Evolutionary conservation across 139 green algal species (phyloP), one percentile per base, ranked within the genome.

Genomic region (Pleodorina starrii): DNA sequence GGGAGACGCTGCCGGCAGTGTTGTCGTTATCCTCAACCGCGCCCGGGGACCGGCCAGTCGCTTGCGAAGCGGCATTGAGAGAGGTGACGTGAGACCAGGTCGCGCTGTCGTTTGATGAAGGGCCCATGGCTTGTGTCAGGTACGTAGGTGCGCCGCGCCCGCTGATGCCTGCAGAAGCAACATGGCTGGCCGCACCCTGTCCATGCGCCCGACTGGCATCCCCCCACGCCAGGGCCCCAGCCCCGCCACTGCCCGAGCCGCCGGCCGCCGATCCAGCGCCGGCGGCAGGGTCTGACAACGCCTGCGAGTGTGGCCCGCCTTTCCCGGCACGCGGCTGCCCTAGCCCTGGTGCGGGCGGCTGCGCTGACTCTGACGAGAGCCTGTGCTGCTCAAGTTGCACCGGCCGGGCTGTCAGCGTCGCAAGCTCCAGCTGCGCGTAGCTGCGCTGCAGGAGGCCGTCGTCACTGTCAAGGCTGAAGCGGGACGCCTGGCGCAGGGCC

Each of bases 391-490:
- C 81, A 27, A 89, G 69, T 0, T 36, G 84, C 48, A 89, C 69
- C 2, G 84, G 84, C 25, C 68, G 84, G 0, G 69, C 84, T 1
- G 84, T 82, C 9, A 89, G 71, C 2, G 84, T 21, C 36, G 68
- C 27, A 40, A 82, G 48, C 48, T 82, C 69, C 50, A 89, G 84
- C 17, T 35, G 84, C 25, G 36, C 69, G 71, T 89, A 89, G 69
- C 69, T 83, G 38, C 84, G 84, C 50, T 57, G 48, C 84, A 89
- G 14, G n/a, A 73, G 48, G 21, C 69, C 84, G 27, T 73, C 50
- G 48, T 81, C 84, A 63, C 21, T 51, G 60, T 86, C 80, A n/a
- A 60, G 11, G 40, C 40, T 46, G 59, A 2, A 14, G 51, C 36
- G 78, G 36, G 29, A 50, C 14, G 72, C 72, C 36, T 48, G 12